Evolutionary conservation across 179 eudicot genomes (phyloP), one percentile per base, ranked within the genome.

Genomic region (Corrigiola litoralis): DNA sequence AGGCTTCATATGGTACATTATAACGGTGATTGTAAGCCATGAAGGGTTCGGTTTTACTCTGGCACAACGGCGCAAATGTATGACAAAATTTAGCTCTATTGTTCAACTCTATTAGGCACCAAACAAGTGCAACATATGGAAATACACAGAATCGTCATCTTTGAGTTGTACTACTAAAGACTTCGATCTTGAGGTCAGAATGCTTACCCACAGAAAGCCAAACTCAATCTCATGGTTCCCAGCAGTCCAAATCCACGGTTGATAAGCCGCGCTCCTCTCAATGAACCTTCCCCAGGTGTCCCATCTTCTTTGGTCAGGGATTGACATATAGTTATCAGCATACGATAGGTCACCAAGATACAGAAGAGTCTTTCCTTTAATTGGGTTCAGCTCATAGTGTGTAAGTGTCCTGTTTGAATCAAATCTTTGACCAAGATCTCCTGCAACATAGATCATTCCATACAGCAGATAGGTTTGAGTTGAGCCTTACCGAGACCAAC

Each of bases 211-310:
- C 31, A 69, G 71, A 5, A 75, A 75, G 45, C 63, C 75, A 45
- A 34, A 75, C 47, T 69, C 75, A 12, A 75, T 4, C 9, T 75
- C 79, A 70, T 75, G 79, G 45, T 75, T 70, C 3, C 79, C 79
- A 1, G 69, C 75, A 7, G 71, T 42, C 79, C 71, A 75, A 50
- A 75, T 75, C 79, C 79, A 75, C 6, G 79, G 79, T 28, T 75
- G 79, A 59, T 69, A 75, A 58, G 79, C 79, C 0, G 50, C 45
- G 9, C 58, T 75, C 14, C 79, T 64, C 69, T 75, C 79, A 17
- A 46, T n/a, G 38, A 75, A 75, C 20, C 71, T 58, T 36, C 75
- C 74, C 79, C 79, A 75, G 0, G 75, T 58, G 27, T 75, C 79
- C 79, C 79, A 75, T 44, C 79, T 65, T 18, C 21, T 14, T 17